phyloP scores from a whole-genome alignment of 2,329 filamentous ascomycete species.

The Curvularia verruculosa region DNA sequence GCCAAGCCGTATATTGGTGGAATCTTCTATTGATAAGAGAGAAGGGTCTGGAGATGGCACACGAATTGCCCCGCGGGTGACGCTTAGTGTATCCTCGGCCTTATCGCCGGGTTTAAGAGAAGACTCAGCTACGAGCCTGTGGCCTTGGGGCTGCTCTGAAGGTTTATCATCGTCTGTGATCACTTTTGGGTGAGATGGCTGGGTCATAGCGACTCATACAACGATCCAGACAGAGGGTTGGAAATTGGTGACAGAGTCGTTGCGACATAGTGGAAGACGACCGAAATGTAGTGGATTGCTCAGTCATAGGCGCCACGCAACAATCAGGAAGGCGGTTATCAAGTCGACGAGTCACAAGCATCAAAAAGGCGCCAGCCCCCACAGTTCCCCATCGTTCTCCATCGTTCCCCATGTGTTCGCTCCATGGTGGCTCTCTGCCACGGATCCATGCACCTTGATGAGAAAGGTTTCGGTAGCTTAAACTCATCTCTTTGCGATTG shows the following conservation, averaged over 20 bases:
- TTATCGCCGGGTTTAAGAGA: conserved; percentile 39
- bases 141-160: conserved; percentile 13
- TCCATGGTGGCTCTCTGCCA: not conserved
- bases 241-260: conserved; percentile 15
- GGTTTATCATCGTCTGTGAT: conserved; percentile 31
- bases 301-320: conserved; percentile 29
- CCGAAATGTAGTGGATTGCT: conserved; percentile 11
- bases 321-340: conserved; percentile 31
- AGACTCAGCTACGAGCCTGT: conserved; percentile 12
- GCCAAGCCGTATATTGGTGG: conserved; percentile 37
- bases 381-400: conserved; percentile 9
- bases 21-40: conserved; percentile 43
- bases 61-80: conserved; percentile 40
- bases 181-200: conserved; percentile 22
- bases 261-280: conserved; percentile 19
- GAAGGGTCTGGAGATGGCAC: conserved; percentile 44
- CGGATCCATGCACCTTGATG: not conserved
- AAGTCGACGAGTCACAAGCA: conserved; percentile 31
- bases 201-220: conserved; percentile 37
- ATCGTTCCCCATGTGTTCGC: not conserved
- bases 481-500: not conserved
- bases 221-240: conserved; percentile 9
- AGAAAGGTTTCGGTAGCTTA: not conserved
- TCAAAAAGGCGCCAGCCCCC: conserved; percentile 21
- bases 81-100: conserved; percentile 32